These are phyloP conservation scores for Fusarium irregulare DNA, from an alignment of 2,329 filamentous ascomycete species.

Conservation along the genomic window DNA sequence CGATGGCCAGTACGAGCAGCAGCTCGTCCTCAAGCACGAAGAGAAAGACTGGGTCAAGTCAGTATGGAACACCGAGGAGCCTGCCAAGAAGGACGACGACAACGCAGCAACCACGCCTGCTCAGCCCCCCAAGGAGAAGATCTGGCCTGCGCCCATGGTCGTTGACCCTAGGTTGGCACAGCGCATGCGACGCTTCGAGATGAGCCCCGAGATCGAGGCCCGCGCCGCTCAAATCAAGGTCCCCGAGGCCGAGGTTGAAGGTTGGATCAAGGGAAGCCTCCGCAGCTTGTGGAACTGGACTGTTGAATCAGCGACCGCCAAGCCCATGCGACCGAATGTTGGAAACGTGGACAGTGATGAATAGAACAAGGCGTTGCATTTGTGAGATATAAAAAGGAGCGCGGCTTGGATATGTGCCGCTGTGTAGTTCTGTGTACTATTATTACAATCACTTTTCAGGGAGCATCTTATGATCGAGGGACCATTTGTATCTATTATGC, in stretches of 20 bases:
- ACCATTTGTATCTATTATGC: conserved; percentile 42
- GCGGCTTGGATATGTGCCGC: neutral
- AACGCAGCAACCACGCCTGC: conserved; percentile 50
- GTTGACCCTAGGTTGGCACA: conserved; percentile 79
- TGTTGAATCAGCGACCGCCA: conserved; percentile 52
- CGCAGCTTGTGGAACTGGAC: conserved; percentile 66
- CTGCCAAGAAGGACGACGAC: conserved; percentile 58
- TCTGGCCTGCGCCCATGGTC: conserved; percentile 80
- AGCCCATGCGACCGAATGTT: conserved; percentile 56
- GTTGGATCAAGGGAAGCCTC: conserved; percentile 72
- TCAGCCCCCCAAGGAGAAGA: conserved; percentile 68
- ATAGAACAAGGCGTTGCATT: conserved; percentile 17
- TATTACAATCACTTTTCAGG: conserved; percentile 23
- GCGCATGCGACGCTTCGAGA: conserved; percentile 83
- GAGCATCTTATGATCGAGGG: conserved; percentile 22
- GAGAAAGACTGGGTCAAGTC: conserved; percentile 87
- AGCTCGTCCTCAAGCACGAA: conserved; percentile 73
- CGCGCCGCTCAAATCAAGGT: conserved; percentile 71
- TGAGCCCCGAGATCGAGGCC: conserved; percentile 76
- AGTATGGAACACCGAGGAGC: conserved; percentile 68
- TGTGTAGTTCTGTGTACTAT: conserved; percentile 41
- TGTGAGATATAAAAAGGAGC: neutral
- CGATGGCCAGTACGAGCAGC: conserved; percentile 54
- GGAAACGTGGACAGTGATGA: conserved; percentile 55
- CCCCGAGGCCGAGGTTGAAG: conserved; percentile 75